Evolutionary conservation across 306 rosid species (phyloP), one percentile per base, ranked within the genome.

Genomic region (Chamaecrista fasciculata): DNA sequence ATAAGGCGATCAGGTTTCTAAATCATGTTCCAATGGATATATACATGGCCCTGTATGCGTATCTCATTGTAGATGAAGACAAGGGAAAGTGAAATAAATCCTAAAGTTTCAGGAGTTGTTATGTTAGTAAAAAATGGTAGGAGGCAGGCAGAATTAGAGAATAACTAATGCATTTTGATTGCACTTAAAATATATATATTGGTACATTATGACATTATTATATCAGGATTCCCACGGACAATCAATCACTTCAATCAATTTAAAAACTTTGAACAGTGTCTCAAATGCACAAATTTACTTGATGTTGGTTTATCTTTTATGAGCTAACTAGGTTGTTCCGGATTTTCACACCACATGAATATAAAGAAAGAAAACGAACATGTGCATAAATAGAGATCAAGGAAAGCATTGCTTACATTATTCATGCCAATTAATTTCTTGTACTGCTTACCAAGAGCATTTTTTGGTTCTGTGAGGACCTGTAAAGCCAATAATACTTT

Each of bases 361-460:
- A 44, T 4, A 33, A 16, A 47, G 26, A 58, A 20, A 58, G 44
- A 33, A 23, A 3, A 39, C 12, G 56, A 11, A 47, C 40, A 47
- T 33, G 36, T 33, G 36, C 18, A 42, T 8, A 69, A 44, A 62
- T 15, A 66, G 39, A 51, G 39, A 19, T 10, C 2, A 23, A 62
- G 37, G 62, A 4, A 36, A 56, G 57, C 75, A 69, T 6, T 50
- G 64, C 94, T 93, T 81, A 93, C 98, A 49, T 88, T 76, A 65
- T 93, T 93, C 96, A 93, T 88, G 77, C 91, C 78, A 69, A 93
- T 86, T 75, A 93, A 76, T 71, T 90, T 93, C 90, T 86, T 86
- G 95, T 85, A 93, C 84, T 93, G 98, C 83, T 85, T 90, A 29
- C 97, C 90, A 64, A 93, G 97, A 72, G 98, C 97, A 65, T 93